Evolutionary conservation across 78 protist species (phyloP), one percentile per base, ranked within the genome.

Genomic region (Dictyostelium purpureum): DNA sequence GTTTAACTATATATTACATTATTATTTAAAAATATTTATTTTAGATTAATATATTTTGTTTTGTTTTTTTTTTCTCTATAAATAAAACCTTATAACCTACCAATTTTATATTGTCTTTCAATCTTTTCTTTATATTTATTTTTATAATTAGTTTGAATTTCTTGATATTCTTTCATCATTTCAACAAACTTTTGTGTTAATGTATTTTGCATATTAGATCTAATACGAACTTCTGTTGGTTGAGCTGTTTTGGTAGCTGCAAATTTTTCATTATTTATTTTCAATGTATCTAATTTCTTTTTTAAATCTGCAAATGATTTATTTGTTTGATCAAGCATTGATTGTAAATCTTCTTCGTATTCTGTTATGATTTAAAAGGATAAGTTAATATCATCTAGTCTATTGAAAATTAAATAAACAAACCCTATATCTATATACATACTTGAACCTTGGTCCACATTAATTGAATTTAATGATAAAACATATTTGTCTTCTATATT

Each of bases 91-190:
- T 28, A n/a, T 9, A 33, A 51, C 85, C 4, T 79, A 92, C 92
- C 96, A 21, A 90, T 85, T 87, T 63, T 88, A 87, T 80, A 88
- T 70, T 96, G 97, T 47, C 98, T 94, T 65, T 82, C 95, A 19
- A 95, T 89, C 42, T 94, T 79, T 47, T 97, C 98, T 19, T 89
- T 80, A 47, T 90, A 82, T 71, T 91, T 88, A 28, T 87, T 61
- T 71, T 95, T 79, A 79, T 82, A 96, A 79, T 83, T 83, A 16
- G 56, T 93, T 89, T 96, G 97, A 33, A 92, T 85, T 47, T 90
- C 94, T 90, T 90, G 94, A 78, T 95, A 97, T 70, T 81, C 96
- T 57, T 65, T 57, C 96, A 97, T 95, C 80, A 88, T 71, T n/a
- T 96, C 96, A 9, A 96, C 88, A 73, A 96, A 96, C 77, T 94